Percentiles rank a stretch among this genome's conserved stretches.
phyloP scores from a whole-genome alignment of 1,139 yeast species.

The Taphrina betulina region DNA sequence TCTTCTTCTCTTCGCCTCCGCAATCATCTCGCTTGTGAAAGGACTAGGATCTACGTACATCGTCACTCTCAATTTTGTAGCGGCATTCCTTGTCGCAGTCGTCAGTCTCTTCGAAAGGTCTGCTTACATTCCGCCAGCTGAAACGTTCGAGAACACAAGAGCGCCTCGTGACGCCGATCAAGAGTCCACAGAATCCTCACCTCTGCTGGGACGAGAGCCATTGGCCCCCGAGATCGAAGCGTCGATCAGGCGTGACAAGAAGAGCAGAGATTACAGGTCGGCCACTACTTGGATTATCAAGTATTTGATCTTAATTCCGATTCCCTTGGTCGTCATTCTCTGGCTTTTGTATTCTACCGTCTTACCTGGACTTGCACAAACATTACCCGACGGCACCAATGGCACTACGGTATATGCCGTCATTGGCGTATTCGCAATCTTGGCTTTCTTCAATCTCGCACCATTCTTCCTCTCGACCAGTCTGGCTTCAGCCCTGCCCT shows the following conservation, averaged over 20 bases:
- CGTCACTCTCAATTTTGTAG: slow-evolving; percentile 30
- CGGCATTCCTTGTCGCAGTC: slow-evolving; percentile 28
- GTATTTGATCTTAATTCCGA: slow-evolving; percentile 28
- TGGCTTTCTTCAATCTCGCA: slow-evolving; percentile 35
- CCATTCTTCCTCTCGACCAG: slow-evolving; percentile 33
- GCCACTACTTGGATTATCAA: slow-evolving; percentile 32
- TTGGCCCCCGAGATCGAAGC: slow-evolving; percentile 22
- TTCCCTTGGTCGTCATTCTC: slow-evolving; percentile 36
- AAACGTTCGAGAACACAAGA: slow-evolving; percentile 26
- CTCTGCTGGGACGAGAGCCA: slow-evolving; percentile 21
- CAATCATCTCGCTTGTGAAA: slow-evolving; percentile 21
- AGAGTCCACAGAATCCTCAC: slow-evolving; percentile 21
- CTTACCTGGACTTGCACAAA: slow-evolving; percentile 38
- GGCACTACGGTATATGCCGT: slow-evolving; percentile 10
- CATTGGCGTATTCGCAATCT: slow-evolving; percentile 9
- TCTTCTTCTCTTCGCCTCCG: slow-evolving; percentile 18
- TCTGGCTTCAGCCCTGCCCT: slow-evolving; percentile 26
- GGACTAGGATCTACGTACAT: slow-evolving; percentile 31
- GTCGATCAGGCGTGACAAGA: slow-evolving; percentile 9
- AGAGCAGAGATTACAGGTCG: slow-evolving; percentile 27
- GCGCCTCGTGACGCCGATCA: slow-evolving; percentile 23
- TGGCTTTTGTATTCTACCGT: slow-evolving; percentile 37
- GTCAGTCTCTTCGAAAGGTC: slow-evolving; percentile 30
- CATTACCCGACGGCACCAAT: slow-evolving; percentile 37
- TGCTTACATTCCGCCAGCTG: slow-evolving; percentile 28